Base-by-base conservation (phyloP, 345 rosid genomes). In the Capsella bursapastoris region DNA sequence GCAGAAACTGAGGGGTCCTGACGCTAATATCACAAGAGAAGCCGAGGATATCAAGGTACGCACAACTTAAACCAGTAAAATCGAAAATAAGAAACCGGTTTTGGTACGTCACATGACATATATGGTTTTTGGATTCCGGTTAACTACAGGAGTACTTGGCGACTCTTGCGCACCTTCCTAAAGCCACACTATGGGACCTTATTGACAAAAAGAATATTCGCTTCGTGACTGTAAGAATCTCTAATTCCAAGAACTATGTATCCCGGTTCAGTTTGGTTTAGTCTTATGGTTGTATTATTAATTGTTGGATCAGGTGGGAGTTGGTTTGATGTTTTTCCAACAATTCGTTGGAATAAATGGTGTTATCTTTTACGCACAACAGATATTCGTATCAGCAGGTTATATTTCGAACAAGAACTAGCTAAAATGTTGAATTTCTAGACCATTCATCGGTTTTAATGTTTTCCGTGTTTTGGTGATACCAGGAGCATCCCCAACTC, bases 341-440 rank as follows among this genome's bases (percentile, higher is more conserved):
- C 87, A 86, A 65, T 80, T 65, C 68, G 70, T 75, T 15, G 90
- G 90, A 64, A 79, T 81, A 57, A 84, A 75, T 52, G 86, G 86
- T 4, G 78, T 81, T 49, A 70, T 78, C 55, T 86, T 77, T 70
- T 86, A 86, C 38, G 83, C 84, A 28, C 73, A 74, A 27, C 78
- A 81, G 57, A 82, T 86, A n/a, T 86, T 86, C 38, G 78, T 40
- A 27, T 64, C 84, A 12, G 86, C 90, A 65, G 85, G 90, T 83
- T 50, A 62, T 8, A 60, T 37, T 3, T 50, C 5, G n/a, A 31
- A n/a, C 65, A 45, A 6, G 29, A 6, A 41, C 0, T 53, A 35
- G 11, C 29, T 32, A 37, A 31, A 25, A 16, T 62, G 37, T 64
- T 16, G 5, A 25, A 3, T 57, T 16, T 64, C 16, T 49, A 45